phyloP scores from a whole-genome alignment of 2,329 filamentous ascomycete genomes.

The Stagonosporopsis cucurbitacearum region DNA sequence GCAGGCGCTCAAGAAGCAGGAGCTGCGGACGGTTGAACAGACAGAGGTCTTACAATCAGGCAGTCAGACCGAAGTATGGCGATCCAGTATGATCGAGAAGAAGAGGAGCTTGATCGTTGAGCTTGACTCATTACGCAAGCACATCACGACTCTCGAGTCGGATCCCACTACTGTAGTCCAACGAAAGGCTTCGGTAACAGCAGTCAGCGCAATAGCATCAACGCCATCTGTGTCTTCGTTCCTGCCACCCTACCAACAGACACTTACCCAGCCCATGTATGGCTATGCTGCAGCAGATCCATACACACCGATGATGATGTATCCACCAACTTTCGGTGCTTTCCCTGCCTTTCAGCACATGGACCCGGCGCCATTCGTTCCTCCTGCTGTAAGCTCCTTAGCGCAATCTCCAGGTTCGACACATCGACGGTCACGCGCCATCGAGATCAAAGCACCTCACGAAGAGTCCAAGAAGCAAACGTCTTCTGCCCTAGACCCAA shows the following conservation, averaged over 20 bases:
- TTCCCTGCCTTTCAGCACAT: conserved; percentile 26
- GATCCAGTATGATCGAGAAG: conserved; percentile 43
- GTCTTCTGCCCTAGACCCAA: conserved; percentile 45
- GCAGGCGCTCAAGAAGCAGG: conserved; percentile 41
- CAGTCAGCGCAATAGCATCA: conserved; percentile 12
- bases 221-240: conserved; percentile 25
- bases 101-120: conserved; percentile 47
- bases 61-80: conserved; percentile 43
- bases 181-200: not conserved
- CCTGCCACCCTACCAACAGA: conserved; percentile 34
- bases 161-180: conserved; percentile 17
- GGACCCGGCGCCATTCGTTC: conserved; percentile 34
- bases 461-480: conserved; percentile 34
- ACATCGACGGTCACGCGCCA: conserved; percentile 49
- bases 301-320: conserved; percentile 39
- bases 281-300: conserved; percentile 29
- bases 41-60: conserved; percentile 45
- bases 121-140: conserved; percentile 45
- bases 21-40: conserved; percentile 46
- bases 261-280: conserved; percentile 34
- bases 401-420: conserved; percentile 40
- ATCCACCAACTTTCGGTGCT: conserved; percentile 30
- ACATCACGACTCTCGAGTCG: conserved; percentile 38
- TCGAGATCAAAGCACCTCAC: conserved; percentile 50
- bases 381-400: conserved; percentile 19